These are phyloP conservation scores for Stylosanthes scabra DNA, from an alignment of 331 rosid genomes.

Conservation along the genomic window DNA sequence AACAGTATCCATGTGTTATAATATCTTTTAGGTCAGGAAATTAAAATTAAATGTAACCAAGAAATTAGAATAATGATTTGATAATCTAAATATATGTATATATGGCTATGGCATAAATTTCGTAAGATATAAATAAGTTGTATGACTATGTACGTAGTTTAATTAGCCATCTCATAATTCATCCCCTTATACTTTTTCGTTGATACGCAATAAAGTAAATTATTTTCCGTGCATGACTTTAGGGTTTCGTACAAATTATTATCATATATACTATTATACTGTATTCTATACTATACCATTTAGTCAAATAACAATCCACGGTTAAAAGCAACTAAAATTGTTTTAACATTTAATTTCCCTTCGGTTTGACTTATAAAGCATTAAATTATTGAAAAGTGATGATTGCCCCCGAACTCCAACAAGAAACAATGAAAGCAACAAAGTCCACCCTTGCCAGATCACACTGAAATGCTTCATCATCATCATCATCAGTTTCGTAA, in stretches of 20 bases:
- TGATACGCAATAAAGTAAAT: not conserved
- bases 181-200: not conserved
- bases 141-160: not conserved
- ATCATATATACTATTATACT: not conserved
- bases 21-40: not conserved
- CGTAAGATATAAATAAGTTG: not conserved
- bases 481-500: slow-evolving; percentile 52
- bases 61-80: not conserved
- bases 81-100: not conserved
- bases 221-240: not conserved
- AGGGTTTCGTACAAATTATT: slow-evolving; percentile 21
- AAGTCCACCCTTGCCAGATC: slow-evolving; percentile 60
- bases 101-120: not conserved
- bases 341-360: not conserved
- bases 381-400: not conserved
- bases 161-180: not conserved
- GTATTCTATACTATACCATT: not conserved
- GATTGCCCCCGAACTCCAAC: slow-evolving; percentile 27
- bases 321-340: not conserved
- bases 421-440: slow-evolving; percentile 33
- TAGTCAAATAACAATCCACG: not conserved
- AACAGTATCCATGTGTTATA: not conserved
- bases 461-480: slow-evolving; percentile 48
- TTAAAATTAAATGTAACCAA: not conserved
- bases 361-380: slow-evolving; percentile 23